These are phyloP conservation scores for Lotus japonicus DNA, from an alignment of 306 rosid species.

Conservation along the genomic window DNA sequence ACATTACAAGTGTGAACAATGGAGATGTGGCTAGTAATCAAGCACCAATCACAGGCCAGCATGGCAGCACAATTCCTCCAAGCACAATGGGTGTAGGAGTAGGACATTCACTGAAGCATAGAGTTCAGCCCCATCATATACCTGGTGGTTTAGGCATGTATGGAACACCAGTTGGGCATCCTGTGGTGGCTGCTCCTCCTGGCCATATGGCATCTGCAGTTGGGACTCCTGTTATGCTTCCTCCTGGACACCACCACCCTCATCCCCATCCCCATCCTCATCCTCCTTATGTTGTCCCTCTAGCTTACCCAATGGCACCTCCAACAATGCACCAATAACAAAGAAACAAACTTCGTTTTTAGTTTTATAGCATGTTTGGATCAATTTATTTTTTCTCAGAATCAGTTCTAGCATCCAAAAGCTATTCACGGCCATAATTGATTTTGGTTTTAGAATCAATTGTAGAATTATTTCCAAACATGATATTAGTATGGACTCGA, in stretches of 20 bases:
- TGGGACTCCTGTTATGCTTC: conserved; percentile 96
- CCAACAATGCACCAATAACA: conserved; percentile 85
- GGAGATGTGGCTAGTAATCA: conserved; percentile 58
- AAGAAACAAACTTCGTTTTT: neutral
- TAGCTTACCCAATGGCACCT: conserved; percentile 96
- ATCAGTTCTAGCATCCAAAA: too few species aligned
- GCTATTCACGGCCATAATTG: too few species aligned
- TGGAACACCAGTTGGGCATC: conserved; percentile 84
- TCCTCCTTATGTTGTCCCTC: conserved; percentile 67
- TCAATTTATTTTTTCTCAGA: too few species aligned
- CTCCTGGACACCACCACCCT: conserved; percentile 56
- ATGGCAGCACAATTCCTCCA: conserved; percentile 40
- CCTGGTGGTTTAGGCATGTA: conserved; percentile 75
- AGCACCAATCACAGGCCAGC: conserved; percentile 87
- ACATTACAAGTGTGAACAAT: conserved; percentile 80
- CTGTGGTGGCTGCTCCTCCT: conserved; percentile 68
- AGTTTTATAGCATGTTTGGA: neutral
- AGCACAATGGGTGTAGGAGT: conserved; percentile 39
- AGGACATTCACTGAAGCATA: conserved; percentile 50
- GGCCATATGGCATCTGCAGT: conserved; percentile 88
- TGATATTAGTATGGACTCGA: neutral
- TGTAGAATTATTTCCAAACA: too few species aligned
- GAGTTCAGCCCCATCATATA: conserved; percentile 53
- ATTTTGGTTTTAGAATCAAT: too few species aligned
- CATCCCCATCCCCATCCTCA: conserved; percentile 33